Evolutionary conservation across 345 rosid genomes (phyloP).

Genomic region (Acer negundo): DNA sequence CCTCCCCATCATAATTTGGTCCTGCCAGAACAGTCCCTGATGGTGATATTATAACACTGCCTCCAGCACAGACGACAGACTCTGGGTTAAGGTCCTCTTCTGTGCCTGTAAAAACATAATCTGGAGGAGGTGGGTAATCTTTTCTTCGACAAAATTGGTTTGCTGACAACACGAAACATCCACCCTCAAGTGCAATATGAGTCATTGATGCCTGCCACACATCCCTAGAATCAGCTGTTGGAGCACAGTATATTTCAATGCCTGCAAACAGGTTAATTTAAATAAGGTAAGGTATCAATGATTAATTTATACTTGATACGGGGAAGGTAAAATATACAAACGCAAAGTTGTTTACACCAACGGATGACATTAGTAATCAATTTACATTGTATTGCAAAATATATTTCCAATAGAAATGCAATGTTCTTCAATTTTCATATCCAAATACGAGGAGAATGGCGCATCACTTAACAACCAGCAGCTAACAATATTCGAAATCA

Average conservation of each 20-base stretch:
- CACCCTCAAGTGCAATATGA: slow-evolving; percentile 96
- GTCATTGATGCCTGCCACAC: slow-evolving; percentile 91
- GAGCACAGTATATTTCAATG: slow-evolving; percentile 91
- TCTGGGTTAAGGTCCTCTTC: slow-evolving; percentile 71
- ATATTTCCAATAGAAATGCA: not conserved
- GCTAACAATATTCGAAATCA: not conserved
- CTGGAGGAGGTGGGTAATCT: slow-evolving; percentile 93
- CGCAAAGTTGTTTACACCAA: not conserved
- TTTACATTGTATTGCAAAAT: not conserved
- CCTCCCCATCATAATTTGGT: slow-evolving; percentile 90
- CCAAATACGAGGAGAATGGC: not conserved
- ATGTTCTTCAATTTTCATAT: not conserved
- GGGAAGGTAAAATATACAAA: not conserved
- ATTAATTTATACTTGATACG: too few species aligned
- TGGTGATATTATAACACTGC: slow-evolving; percentile 90
- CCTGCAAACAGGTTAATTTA: slow-evolving; percentile 42
- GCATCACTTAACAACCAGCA: not conserved
- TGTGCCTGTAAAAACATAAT: slow-evolving; percentile 63
- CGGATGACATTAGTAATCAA: not conserved
- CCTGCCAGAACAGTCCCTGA: slow-evolving; percentile 82
- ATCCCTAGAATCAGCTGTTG: slow-evolving; percentile 87
- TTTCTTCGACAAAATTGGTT: slow-evolving; percentile 87
- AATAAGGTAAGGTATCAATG: not conserved
- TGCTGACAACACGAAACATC: slow-evolving; percentile 87
- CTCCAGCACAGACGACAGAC: slow-evolving; percentile 87